Evolutionary conservation across 768 basidiomycete species (phyloP), one percentile per base, ranked within the genome.

Genomic region (Boletus sp.): DNA sequence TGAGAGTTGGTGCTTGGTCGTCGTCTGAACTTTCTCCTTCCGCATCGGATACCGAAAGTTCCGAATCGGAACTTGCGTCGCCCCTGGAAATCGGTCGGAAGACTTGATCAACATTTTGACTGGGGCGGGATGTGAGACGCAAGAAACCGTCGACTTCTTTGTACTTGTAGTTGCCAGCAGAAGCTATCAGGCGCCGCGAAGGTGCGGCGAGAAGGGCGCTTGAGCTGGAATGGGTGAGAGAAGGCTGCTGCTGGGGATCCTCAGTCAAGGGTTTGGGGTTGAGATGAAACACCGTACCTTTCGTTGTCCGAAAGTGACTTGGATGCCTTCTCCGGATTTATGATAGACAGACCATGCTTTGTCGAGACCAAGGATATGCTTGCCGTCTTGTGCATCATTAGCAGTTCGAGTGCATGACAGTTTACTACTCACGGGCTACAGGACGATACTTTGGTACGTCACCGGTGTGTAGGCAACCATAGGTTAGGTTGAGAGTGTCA

Each of bases 71-170:
- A 29, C 52, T 62, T 29, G 64, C 67, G 29, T 68, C 69, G 41
- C 57, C 45, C 39, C 64, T 59, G 41, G 68, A 75, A 56, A 86
- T 83, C 10, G 82, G 80, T 33, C 82, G 81, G 62, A 87, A 84
- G 14, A 76, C 71, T 50, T 78, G 75, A 52, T 79, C 72, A 11
- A 41, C 63, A 60, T 50, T 59, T 57, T 52, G 70, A 55, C 49
- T 53, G n/a, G 68, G 67, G 15, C 73, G 72, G 15, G 84, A 78
- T 17, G 83, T 75, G 9, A 91, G 73, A 40, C 77, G 81, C 30
- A 91, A 73, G 64, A 88, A 85, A 9, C 87, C 88, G 58, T 89
- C 81, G n/a, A 78, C 66, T 69, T 90, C 89, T 55, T 81, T 73
- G 64, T 85, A 82, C 64, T 78, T 83, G 62, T 75, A 72, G 48